Conservation (phyloP, 768 basidiomycete species). For the Phylloporus sp. region DNA sequence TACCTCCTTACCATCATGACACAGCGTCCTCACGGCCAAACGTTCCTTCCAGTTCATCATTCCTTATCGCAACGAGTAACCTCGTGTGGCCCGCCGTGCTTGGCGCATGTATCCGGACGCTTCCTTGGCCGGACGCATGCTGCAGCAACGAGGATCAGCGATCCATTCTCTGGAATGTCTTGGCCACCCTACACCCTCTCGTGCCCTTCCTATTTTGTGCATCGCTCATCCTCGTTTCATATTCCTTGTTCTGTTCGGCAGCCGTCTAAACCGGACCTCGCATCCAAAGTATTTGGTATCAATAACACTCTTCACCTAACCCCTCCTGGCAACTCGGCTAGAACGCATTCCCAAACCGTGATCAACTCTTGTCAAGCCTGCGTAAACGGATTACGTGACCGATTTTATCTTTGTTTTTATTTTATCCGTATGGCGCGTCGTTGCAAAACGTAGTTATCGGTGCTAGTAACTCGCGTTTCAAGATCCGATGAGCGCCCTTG, state of each 20-base stretch:
- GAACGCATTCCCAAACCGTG: slow-evolving; percentile 4
- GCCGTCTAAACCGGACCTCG: slow-evolving; percentile 5
- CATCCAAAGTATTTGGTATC: background rate
- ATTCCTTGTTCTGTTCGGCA: slow-evolving; percentile 4
- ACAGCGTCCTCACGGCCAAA: background rate
- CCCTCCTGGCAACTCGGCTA: slow-evolving; percentile 9
- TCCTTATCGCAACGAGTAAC: background rate
- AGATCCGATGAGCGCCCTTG: background rate
- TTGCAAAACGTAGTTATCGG: background rate
- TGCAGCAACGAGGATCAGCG: slow-evolving; percentile 15
- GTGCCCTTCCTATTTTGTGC: background rate
- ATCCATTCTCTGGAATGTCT: slow-evolving; percentile 2
- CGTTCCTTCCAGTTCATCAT: background rate
- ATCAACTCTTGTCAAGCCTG: background rate
- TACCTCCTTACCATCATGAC: background rate
- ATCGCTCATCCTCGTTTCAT: slow-evolving; percentile 1
- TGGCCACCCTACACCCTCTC: background rate
- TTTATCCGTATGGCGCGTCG: background rate
- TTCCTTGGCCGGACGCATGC: slow-evolving; percentile 7
- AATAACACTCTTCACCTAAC: background rate
- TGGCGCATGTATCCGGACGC: background rate
- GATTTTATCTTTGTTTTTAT: background rate
- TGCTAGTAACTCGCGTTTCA: background rate
- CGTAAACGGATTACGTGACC: background rate
- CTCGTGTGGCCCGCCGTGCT: background rate